A percentile compares a stretch with the other conserved stretches of the same genome.
phyloP scores from a whole-genome alignment of 306 rosid species.

The Prunus padus region DNA sequence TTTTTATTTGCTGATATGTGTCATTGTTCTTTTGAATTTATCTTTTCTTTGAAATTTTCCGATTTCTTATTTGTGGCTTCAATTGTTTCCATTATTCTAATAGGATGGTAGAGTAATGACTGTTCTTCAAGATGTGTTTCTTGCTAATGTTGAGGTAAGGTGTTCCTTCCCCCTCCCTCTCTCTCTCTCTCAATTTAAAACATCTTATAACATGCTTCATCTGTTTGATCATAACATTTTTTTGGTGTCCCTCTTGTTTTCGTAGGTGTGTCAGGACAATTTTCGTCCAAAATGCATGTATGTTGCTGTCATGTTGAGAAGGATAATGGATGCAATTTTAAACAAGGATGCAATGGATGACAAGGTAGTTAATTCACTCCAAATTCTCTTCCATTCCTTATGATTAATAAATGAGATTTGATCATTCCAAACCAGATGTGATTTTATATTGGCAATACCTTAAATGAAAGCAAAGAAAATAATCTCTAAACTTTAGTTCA shows the following conservation, averaged over 20 bases:
- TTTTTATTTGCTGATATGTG: background rate
- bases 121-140: constrained; percentile 65
- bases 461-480: too few relatives aligned
- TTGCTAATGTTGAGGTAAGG: constrained; percentile 73
- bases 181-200: background rate
- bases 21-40: background rate
- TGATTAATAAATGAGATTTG: too few relatives aligned
- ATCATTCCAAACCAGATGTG: too few relatives aligned
- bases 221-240: constrained; percentile 10
- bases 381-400: too few relatives aligned
- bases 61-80: constrained; percentile 19
- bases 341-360: constrained; percentile 96
- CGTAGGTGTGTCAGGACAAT: constrained; percentile 57
- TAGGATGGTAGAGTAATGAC: constrained; percentile 31
- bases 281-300: constrained; percentile 83
- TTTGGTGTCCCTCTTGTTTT: constrained; percentile 7
- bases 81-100: constrained; percentile 14
- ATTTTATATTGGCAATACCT: too few relatives aligned
- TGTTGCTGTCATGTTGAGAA: constrained; percentile 86
- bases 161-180: constrained; percentile 3
- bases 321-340: constrained; percentile 89
- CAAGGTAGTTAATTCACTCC: constrained; percentile 33
- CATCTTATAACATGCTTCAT: constrained; percentile 7
- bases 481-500: too few relatives aligned
- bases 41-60: constrained; percentile 2